A percentile compares a stretch with the other conserved stretches of the same genome.
Conservation (phyloP, 2,329 filamentous ascomycete species). For the Trichoderma sp. region DNA sequence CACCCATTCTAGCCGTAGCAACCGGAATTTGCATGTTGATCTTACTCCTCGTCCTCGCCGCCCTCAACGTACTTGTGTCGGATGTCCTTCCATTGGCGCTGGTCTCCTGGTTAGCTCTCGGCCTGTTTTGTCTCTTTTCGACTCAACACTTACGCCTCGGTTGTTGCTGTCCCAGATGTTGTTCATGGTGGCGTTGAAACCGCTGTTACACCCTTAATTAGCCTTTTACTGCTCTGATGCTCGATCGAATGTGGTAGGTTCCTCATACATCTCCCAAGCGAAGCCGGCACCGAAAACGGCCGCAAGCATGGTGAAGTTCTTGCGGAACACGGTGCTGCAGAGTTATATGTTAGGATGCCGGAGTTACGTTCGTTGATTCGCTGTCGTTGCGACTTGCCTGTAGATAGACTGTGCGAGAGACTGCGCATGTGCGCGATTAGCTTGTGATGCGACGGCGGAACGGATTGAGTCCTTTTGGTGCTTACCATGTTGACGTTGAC, state of each 20-base stretch:
- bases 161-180: conserved; percentile 90
- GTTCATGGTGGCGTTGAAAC: conserved; percentile 80
- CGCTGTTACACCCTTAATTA: conserved; percentile 55
- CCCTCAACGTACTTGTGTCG: conserved; percentile 80
- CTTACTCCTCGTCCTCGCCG: conserved; percentile 63
- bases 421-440: conserved; percentile 42
- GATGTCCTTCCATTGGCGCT: conserved; percentile 99
- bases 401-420: conserved; percentile 42
- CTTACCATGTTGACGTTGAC: conserved; percentile 42
- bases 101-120: conserved; percentile 31
- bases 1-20: conserved; percentile 23
- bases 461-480: neutral
- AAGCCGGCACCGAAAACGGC: conserved; percentile 87
- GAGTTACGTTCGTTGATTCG: conserved; percentile 26
- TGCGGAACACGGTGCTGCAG: conserved; percentile 76
- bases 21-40: neutral
- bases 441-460: conserved; percentile 21
- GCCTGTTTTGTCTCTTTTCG: neutral
- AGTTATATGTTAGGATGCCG: conserved; percentile 30
- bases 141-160: conserved; percentile 71
- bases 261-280: conserved; percentile 84
- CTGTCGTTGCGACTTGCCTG: conserved; percentile 39
- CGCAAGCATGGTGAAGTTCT: conserved; percentile 84
- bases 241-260: neutral
- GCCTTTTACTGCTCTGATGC: conserved; percentile 26